phyloP scores from a whole-genome alignment of 192 early-diverging fungal genomes.

The Umbelopsis isabellina region DNA sequence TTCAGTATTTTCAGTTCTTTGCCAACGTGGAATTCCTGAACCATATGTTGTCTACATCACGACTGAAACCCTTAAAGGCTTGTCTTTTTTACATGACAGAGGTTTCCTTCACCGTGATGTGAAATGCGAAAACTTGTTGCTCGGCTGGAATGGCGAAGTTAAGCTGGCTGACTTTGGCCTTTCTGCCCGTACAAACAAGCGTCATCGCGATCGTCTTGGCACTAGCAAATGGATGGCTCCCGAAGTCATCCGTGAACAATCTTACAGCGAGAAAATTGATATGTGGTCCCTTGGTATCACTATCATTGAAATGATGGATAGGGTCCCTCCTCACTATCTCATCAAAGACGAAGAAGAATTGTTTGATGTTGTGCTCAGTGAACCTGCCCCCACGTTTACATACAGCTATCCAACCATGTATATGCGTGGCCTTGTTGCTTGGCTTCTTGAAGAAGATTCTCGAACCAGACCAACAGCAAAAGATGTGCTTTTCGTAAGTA shows the following conservation, averaged over 20 bases:
- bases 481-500: slow-evolving; percentile 40
- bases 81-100: slow-evolving; percentile 43
- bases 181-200: slow-evolving; percentile 29
- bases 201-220: slow-evolving; percentile 41
- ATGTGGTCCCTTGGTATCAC: slow-evolving; percentile 58
- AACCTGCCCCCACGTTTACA: slow-evolving; percentile 43
- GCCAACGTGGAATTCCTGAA: slow-evolving; percentile 47
- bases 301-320: slow-evolving; percentile 52
- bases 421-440: slow-evolving; percentile 46
- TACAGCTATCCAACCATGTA: slow-evolving; percentile 47
- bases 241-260: slow-evolving; percentile 49
- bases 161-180: slow-evolving; percentile 52
- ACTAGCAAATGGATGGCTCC: slow-evolving; percentile 56
- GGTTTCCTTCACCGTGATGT: slow-evolving; percentile 53
- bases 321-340: slow-evolving; percentile 50
- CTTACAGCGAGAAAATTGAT: slow-evolving; percentile 51
- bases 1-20: slow-evolving; percentile 45
- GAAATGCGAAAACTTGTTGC: slow-evolving; percentile 50
- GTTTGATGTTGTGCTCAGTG: slow-evolving; percentile 37
- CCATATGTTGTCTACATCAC: slow-evolving; percentile 42
- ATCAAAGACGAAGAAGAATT: slow-evolving; percentile 44
- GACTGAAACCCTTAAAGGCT: slow-evolving; percentile 42
- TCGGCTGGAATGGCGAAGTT: slow-evolving; percentile 45
- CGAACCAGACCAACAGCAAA: slow-evolving; percentile 36
- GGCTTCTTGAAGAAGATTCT: slow-evolving; percentile 41